A percentile compares a stretch with the other conserved stretches of the same genome.
phyloP scores from a whole-genome alignment of 2,329 filamentous ascomycete genomes.

The Talaromyces sp. region DNA sequence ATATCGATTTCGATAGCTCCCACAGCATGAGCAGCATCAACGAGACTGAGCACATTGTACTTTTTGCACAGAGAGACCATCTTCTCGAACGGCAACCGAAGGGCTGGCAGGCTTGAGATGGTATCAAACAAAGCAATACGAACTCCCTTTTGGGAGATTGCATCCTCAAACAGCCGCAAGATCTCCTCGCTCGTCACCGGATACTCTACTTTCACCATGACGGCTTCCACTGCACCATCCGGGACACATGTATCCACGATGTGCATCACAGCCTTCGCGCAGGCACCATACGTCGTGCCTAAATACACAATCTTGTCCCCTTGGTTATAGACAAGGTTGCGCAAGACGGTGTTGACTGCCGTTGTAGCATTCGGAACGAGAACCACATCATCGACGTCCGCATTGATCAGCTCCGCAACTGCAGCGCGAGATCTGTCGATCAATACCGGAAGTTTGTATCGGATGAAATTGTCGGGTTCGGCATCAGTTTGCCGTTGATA shows the following conservation, averaged over 20 bases:
- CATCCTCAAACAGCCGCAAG: slow-evolving; percentile 48
- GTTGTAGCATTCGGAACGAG: slow-evolving; percentile 78
- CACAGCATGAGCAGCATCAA: slow-evolving; percentile 82
- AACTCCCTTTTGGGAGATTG: slow-evolving; percentile 46
- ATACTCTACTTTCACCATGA: slow-evolving; percentile 58
- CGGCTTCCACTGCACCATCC: slow-evolving; percentile 28
- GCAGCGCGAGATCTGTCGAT: slow-evolving; percentile 57
- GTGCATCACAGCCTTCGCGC: slow-evolving; percentile 67
- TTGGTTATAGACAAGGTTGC: slow-evolving; percentile 61
- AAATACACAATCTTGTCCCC: slow-evolving; percentile 75
- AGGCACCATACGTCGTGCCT: slow-evolving; percentile 69
- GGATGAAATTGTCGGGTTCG: slow-evolving; percentile 69
- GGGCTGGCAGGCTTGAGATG: slow-evolving; percentile 70
- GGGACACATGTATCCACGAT: slow-evolving; percentile 59
- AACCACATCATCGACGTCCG: slow-evolving; percentile 60
- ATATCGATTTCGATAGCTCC: slow-evolving; percentile 74
- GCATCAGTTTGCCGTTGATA: slow-evolving; percentile 65
- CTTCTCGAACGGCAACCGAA: slow-evolving; percentile 70
- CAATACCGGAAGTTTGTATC: slow-evolving; percentile 58
- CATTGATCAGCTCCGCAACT: slow-evolving; percentile 54
- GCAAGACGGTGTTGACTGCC: slow-evolving; percentile 64
- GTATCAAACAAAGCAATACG: slow-evolving; percentile 71
- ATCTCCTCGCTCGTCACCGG: slow-evolving; percentile 67
- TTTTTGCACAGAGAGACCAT: slow-evolving; percentile 61
- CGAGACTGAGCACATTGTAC: slow-evolving; percentile 62